Conservation (phyloP, 2,329 filamentous ascomycete genomes). For the Venturia carpophila region DNA sequence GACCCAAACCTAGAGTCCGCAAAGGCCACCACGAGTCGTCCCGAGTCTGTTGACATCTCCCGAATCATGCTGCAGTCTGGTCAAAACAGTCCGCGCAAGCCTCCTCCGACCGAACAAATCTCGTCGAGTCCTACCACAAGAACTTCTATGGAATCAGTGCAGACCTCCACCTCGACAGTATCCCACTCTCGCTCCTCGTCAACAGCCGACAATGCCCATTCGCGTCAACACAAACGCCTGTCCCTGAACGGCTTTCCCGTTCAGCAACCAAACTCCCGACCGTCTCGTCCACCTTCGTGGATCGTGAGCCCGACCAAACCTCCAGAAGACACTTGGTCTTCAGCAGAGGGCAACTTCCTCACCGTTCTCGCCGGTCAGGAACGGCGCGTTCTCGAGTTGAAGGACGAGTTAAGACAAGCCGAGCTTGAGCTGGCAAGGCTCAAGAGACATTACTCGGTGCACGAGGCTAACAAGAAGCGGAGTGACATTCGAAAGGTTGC, state of each 20-base stretch:
- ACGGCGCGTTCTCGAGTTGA: constrained; percentile 78
- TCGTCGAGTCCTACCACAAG: constrained; percentile 12
- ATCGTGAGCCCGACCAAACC: constrained; percentile 28
- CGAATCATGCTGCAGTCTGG: constrained; percentile 12
- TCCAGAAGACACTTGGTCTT: constrained; percentile 24
- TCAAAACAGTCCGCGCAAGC: constrained; percentile 18
- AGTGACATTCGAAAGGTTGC: constrained; percentile 54
- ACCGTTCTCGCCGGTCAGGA: constrained; percentile 90
- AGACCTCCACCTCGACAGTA: constrained; percentile 22
- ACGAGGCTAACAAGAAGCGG: constrained; percentile 70
- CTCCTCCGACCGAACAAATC: constrained; percentile 17
- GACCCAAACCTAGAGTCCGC: background rate
- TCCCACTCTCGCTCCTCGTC: constrained; percentile 28
- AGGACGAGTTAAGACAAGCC: constrained; percentile 78
- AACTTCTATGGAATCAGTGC: constrained; percentile 8
- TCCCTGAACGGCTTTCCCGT: constrained; percentile 42
- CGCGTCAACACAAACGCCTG: constrained; percentile 36
- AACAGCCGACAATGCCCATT: constrained; percentile 18
- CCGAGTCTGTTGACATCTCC: constrained; percentile 7
- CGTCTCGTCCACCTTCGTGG: constrained; percentile 33
- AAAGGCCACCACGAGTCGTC: background rate
- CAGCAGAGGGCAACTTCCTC: constrained; percentile 51
- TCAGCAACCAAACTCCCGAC: constrained; percentile 31
- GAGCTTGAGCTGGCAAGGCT: constrained; percentile 67
- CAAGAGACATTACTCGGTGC: constrained; percentile 74